phyloP scores from a whole-genome alignment of 495 filamentous ascomycete species.

The Evansstolkia leycettana region DNA sequence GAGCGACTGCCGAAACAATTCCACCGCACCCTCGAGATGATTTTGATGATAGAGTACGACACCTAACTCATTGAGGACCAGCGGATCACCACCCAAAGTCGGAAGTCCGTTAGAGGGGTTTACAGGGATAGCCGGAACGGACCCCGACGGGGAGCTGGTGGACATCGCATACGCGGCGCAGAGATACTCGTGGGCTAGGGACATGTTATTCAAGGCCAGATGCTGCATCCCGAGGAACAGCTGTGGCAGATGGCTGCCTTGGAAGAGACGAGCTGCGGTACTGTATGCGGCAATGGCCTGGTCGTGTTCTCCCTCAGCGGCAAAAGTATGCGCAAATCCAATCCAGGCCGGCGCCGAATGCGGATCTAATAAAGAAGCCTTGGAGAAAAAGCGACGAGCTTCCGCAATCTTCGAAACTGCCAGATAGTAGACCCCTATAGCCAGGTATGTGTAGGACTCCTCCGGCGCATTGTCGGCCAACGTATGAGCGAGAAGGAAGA shows the following conservation, averaged over 20 bases:
- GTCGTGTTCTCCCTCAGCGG: constrained; percentile 98
- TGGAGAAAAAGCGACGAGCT: constrained; percentile 89
- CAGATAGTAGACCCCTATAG: constrained; percentile 92
- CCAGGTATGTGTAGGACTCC: constrained; percentile 82
- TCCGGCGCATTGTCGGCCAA: constrained; percentile 86
- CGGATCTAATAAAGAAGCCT: constrained; percentile 91
- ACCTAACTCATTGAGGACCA: constrained; percentile 90
- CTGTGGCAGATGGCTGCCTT: constrained; percentile 91
- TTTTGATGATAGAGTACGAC: constrained; percentile 91
- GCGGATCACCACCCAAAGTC: constrained; percentile 49
- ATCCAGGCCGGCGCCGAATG: constrained; percentile 99
- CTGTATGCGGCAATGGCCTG: constrained; percentile 97
- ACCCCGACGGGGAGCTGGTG: constrained; percentile 37
- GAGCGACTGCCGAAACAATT: constrained; percentile 64
- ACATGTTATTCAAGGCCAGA: constrained; percentile 88
- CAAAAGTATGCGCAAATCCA: constrained; percentile 97
- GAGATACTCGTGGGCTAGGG: constrained; percentile 88
- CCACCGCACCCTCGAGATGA: constrained; percentile 55
- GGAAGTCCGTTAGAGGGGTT: constrained; percentile 42
- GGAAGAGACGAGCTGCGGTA: constrained; percentile 88
- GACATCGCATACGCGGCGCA: constrained; percentile 69
- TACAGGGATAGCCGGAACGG: constrained; percentile 13
- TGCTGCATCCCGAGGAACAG: constrained; percentile 99
- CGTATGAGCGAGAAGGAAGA: constrained; percentile 91
- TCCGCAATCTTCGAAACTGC: constrained; percentile 81